phyloP scores from a whole-genome alignment of 495 filamentous ascomycete genomes.

The Trichoderma reesei region DNA sequence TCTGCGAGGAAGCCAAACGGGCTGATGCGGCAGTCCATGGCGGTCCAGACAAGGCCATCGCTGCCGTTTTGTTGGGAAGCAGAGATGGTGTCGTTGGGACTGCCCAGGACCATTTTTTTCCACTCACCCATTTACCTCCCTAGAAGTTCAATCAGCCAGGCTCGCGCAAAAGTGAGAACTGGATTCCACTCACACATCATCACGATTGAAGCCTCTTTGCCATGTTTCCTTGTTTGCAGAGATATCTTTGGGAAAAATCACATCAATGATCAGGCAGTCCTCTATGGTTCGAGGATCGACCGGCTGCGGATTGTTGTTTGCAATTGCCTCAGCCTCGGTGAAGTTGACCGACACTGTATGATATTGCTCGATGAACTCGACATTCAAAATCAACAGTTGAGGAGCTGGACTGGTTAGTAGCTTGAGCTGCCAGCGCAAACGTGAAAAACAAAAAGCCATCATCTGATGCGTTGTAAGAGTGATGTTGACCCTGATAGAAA shows the following conservation, averaged over 20 bases:
- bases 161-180: background rate
- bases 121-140: background rate
- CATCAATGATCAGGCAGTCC: conserved; percentile 43
- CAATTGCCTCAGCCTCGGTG: background rate
- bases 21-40: conserved; percentile 55
- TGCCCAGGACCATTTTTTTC: background rate
- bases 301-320: background rate
- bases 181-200: conserved; percentile 54
- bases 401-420: background rate
- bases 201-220: conserved; percentile 39
- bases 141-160: background rate
- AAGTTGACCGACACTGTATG: background rate
- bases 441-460: background rate
- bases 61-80: background rate
- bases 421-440: background rate
- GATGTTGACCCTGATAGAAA: no score
- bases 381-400: background rate
- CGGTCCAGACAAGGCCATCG: conserved; percentile 40
- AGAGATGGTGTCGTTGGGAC: background rate
- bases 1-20: conserved; percentile 45
- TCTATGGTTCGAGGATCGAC: conserved; percentile 22
- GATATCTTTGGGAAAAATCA: conserved; percentile 20
- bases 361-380: background rate
- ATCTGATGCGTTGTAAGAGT: no score
- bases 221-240: background rate